These are phyloP conservation scores for Psilocybe subaeruginosa DNA, from an alignment of 768 basidiomycete species.

Conservation along the genomic window DNA sequence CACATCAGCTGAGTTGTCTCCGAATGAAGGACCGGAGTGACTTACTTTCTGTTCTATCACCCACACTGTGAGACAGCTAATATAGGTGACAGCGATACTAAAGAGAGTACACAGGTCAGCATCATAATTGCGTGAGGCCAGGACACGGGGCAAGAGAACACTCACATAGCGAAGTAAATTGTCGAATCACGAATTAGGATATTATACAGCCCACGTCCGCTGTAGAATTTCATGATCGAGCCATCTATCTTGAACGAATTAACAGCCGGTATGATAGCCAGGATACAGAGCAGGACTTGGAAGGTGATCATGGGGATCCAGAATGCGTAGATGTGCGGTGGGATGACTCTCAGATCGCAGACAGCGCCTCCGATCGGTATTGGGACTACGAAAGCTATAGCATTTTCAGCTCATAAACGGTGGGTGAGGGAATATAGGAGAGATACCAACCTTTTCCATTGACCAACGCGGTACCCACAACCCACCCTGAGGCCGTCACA, in stretches of 20 bases:
- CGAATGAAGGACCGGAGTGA: background rate
- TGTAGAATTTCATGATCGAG: background rate
- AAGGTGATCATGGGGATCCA: constrained; percentile 2
- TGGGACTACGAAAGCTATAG: background rate
- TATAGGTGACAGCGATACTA: constrained; percentile 1
- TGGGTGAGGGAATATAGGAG: too few species aligned
- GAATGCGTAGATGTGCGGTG: background rate
- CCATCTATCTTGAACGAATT: background rate
- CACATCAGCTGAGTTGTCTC: background rate
- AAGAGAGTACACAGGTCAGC: background rate
- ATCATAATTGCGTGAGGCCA: too few species aligned
- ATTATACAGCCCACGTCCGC: background rate
- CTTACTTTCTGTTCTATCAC: background rate
- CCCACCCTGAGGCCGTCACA: background rate
- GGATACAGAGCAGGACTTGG: background rate
- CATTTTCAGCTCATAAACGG: background rate
- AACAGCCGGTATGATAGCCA: background rate
- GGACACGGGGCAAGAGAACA: background rate
- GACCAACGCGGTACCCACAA: background rate
- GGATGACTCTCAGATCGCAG: background rate
- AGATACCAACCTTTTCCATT: background rate
- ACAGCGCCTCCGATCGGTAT: background rate
- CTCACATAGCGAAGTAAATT: background rate
- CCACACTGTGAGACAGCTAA: background rate
- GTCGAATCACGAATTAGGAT: constrained; percentile 2